Evolutionary conservation across 768 basidiomycete genomes (phyloP), one percentile per base, ranked within the genome.

Genomic region (Lentinula lateritia): DNA sequence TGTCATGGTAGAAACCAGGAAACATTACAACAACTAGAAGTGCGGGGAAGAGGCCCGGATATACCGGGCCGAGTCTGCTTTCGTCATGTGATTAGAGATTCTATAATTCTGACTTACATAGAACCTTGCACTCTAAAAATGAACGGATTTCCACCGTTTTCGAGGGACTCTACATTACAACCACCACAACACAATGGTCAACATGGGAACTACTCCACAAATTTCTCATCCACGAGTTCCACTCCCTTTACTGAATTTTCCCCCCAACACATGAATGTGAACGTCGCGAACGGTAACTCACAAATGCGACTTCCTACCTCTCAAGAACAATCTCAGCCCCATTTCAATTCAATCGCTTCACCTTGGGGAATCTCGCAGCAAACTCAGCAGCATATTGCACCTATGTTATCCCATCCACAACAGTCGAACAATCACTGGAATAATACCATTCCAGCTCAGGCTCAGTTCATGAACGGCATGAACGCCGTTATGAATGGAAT

Each of bases 221-320:
- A 67, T 65, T 50, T 65, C 64, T 67, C 75, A 63, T 75, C 75
- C 23, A 74, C 76, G 45, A 76, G 73, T 64, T 70, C 77, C 50
- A 70, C 71, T 57, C 62, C 65, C 48, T 73, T 68, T 63, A 67
- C 72, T 56, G 71, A 73, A 61, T 69, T 72, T 50, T 48, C 67
- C 62, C 7, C 38, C 38, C 65, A 20, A 20, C 39, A 39, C 23
- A 28, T 42, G n/a, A 56, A 61, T 12, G 9, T 48, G 46, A 48
- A 45, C 61, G 39, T 23, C 34, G 61, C 61, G 52, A 52, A 64
- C 53, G 45, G 46, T 45, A 59, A 52, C 34, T 60, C 58, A 38
- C 64, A 48, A 36, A 62, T 56, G 38, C 54, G 56, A 32, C 42
- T 43, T 23, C 28, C 54, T 56, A 36, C 41, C 13, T 43, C 56